These are phyloP conservation scores for Lactarius vividus DNA, from an alignment of 768 basidiomycete species.

Conservation along the genomic window DNA sequence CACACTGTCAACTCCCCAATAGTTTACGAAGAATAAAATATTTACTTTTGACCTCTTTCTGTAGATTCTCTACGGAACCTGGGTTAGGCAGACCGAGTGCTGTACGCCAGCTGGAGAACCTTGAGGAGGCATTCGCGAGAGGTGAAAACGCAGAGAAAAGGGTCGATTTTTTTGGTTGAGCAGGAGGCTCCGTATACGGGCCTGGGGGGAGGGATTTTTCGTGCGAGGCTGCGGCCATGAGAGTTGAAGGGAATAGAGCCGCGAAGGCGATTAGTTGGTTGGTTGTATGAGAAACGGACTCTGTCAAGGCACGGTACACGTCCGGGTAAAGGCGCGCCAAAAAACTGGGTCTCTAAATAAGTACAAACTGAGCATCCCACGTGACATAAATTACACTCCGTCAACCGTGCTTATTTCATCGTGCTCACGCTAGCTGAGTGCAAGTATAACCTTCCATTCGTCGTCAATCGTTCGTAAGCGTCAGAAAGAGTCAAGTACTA, in stretches of 20 bases:
- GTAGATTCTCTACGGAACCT: conserved; percentile 89
- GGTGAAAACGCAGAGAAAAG: conserved; percentile 41
- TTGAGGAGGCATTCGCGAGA: conserved; percentile 62
- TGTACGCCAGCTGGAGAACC: conserved; percentile 79
- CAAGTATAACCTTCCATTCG: conserved; percentile 21
- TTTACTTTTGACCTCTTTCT: conserved; percentile 89
- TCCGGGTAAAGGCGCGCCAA: conserved; percentile 16
- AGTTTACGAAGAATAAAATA: conserved; percentile 20
- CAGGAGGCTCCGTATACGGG: conserved; percentile 4
- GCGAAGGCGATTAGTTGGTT: conserved; percentile 10
- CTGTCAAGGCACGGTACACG: not conserved
- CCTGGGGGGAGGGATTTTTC: conserved; percentile 14
- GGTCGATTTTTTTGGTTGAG: conserved; percentile 16
- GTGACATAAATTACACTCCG: too few species aligned
- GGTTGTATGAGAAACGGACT: conserved; percentile 5
- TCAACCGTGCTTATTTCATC: too few species aligned
- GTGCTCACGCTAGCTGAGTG: too few species aligned
- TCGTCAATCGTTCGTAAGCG: conserved; percentile 27
- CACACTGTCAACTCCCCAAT: conserved; percentile 1
- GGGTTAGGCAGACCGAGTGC: conserved; percentile 83
- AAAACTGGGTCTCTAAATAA: conserved; percentile 22
- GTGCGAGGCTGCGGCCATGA: conserved; percentile 23
- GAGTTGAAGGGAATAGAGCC: not conserved
- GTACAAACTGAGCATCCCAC: not conserved
- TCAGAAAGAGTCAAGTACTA: conserved; percentile 14